Evolutionary conservation across 768 basidiomycete genomes (phyloP).

Genomic region (Suillus bovinus): DNA sequence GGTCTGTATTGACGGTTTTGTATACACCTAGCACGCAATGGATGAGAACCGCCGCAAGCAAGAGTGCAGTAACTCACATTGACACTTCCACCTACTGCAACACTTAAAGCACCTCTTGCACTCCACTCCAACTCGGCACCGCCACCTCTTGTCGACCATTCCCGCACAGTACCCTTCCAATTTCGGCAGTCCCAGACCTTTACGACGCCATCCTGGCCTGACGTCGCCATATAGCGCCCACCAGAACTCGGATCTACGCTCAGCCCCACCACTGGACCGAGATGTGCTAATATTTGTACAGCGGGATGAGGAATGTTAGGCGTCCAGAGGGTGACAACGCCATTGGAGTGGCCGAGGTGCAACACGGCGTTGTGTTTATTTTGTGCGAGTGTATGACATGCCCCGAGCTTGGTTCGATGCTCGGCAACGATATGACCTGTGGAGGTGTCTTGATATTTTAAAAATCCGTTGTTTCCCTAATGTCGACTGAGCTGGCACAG

Average conservation of each 20-base stretch:
- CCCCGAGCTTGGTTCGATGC: constrained; percentile 88
- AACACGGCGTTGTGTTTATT: constrained; percentile 93
- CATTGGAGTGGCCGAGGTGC: constrained; percentile 93
- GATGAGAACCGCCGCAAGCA: constrained; percentile 7
- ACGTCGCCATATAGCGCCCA: constrained; percentile 89
- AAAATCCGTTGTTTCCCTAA: constrained; percentile 84
- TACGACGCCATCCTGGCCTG: constrained; percentile 83
- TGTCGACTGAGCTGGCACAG: background rate
- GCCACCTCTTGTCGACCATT: constrained; percentile 74
- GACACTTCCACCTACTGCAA: constrained; percentile 80
- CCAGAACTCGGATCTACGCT: constrained; percentile 83
- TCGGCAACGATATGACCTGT: constrained; percentile 85
- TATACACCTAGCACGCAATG: constrained; percentile 59
- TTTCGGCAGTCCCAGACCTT: constrained; percentile 98
- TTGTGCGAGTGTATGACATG: constrained; percentile 84
- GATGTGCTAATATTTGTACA: constrained; percentile 88
- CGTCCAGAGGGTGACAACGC: constrained; percentile 95
- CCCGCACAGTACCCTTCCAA: constrained; percentile 86
- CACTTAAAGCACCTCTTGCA: constrained; percentile 77
- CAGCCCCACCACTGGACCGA: constrained; percentile 81
- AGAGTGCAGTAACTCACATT: constrained; percentile 53
- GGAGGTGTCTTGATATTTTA: constrained; percentile 97
- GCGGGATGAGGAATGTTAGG: constrained; percentile 92
- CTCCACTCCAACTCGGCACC: constrained; percentile 81
- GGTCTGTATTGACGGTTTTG: constrained; percentile 61